These are phyloP conservation scores for Stylonectria norvegica DNA, from an alignment of 2,329 filamentous ascomycete species.

Conservation along the genomic window DNA sequence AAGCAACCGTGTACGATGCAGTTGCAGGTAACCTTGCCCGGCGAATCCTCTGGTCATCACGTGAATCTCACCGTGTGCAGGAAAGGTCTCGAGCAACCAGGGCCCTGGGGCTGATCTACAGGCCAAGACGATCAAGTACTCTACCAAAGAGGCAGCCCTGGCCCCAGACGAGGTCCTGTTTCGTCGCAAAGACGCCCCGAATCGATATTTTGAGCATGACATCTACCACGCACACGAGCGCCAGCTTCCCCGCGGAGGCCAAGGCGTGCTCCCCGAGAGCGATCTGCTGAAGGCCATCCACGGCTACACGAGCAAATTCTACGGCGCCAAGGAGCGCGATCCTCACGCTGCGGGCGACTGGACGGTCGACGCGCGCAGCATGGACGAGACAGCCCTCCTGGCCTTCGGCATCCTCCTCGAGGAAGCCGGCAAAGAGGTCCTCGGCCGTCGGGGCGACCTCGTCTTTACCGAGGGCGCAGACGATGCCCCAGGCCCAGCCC, in stretches of 20 bases:
- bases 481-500: conserved; percentile 6
- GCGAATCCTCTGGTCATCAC: conserved; percentile 4
- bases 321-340: conserved; percentile 41
- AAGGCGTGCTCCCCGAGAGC: conserved; percentile 58
- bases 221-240: conserved; percentile 64
- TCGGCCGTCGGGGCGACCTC: conserved; percentile 65
- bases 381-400: conserved; percentile 76
- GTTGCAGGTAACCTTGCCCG: conserved; percentile 57
- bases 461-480: conserved; percentile 62
- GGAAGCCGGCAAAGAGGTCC: conserved; percentile 58
- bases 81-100: conserved; percentile 28
- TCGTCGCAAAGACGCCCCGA: conserved; percentile 59
- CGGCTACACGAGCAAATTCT: conserved; percentile 64
- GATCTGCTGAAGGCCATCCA: conserved; percentile 69
- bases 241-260: conserved; percentile 46
- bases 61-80: conserved; percentile 27
- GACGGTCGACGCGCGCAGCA: conserved; percentile 53
- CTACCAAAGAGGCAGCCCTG: conserved; percentile 36
- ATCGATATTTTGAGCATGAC: conserved; percentile 67
- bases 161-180: conserved; percentile 72
- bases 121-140: conserved; percentile 19
- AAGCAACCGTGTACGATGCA: conserved; percentile 66
- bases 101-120: conserved; percentile 16
- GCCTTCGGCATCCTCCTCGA: conserved; percentile 73
- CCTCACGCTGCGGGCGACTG: conserved; percentile 17